A percentile compares a stretch with the other conserved stretches of the same genome.
phyloP scores from a whole-genome alignment of 306 rosid species.

The Begonia peltatifolia region DNA sequence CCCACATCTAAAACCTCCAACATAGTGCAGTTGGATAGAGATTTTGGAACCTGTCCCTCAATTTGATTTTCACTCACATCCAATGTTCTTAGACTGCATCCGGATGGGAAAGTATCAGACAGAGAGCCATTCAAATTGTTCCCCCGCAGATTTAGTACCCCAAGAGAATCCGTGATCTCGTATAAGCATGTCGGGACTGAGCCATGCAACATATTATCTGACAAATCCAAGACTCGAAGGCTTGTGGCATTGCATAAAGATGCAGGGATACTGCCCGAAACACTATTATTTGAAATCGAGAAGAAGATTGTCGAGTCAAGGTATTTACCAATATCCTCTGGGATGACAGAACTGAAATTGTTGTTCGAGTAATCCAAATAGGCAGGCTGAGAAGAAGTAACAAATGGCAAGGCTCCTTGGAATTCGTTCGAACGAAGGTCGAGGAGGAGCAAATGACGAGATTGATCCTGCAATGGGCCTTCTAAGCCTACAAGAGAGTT shows the following conservation, averaged over 20 bases:
- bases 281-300: constrained; percentile 4
- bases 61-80: constrained; percentile 16
- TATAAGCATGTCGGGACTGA: constrained; percentile 9
- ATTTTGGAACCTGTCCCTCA: constrained; percentile 8
- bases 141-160: constrained; percentile 13
- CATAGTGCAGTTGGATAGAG: constrained; percentile 12
- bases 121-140: constrained; percentile 7
- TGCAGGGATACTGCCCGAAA: not conserved
- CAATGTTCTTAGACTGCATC: constrained; percentile 11
- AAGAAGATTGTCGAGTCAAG: not conserved
- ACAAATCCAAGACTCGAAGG: constrained; percentile 21
- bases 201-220: constrained; percentile 16
- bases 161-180: constrained; percentile 1
- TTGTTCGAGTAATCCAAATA: constrained; percentile 31
- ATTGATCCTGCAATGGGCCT: not conserved
- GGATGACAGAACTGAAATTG: constrained; percentile 18
- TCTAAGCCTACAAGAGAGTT: not conserved
- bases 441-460: not conserved
- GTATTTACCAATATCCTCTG: constrained; percentile 3
- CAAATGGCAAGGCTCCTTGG: constrained; percentile 13
- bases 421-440: constrained; percentile 33
- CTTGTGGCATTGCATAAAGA: constrained; percentile 16
- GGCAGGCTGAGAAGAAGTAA: fast-evolving
- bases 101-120: constrained; percentile 8
- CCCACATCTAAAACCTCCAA: constrained; percentile 27